Evolutionary conservation across 75 land plant genomes (phyloP).

Genomic region (Selaginella tamariscina): DNA sequence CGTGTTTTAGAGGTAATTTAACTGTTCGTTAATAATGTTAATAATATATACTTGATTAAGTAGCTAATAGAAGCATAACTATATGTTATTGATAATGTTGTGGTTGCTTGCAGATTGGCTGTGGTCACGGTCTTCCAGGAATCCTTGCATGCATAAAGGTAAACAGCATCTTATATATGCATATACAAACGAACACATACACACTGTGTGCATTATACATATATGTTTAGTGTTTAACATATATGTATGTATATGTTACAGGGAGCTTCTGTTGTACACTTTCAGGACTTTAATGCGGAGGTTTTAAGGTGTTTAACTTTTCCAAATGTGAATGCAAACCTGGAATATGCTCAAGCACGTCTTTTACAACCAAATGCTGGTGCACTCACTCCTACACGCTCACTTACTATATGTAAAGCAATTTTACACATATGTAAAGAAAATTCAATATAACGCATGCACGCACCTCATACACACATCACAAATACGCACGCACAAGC

Average conservation of each 20-base stretch:
- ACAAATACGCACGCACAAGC: too few species aligned
- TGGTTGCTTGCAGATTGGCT: constrained; percentile 57
- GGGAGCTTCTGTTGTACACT: constrained; percentile 78
- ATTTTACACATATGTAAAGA: too few species aligned
- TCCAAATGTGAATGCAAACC: constrained; percentile 61
- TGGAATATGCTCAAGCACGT: constrained; percentile 23
- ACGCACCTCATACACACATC: too few species aligned
- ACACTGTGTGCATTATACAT: too few species aligned
- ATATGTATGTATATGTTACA: constrained; percentile 10
- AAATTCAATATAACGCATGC: too few species aligned
- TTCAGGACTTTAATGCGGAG: constrained; percentile 96
- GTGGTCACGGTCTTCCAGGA: constrained; percentile 98
- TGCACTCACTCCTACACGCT: constrained; percentile 4
- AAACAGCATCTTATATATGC: too few species aligned
- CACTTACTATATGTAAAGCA: too few species aligned
- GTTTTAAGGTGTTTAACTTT: constrained; percentile 72
- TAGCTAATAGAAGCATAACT: too few species aligned
- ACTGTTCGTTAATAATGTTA: constrained; percentile 8
- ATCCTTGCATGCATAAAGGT: constrained; percentile 86
- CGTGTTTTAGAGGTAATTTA: constrained; percentile 76
- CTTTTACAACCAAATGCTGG: constrained; percentile 13
- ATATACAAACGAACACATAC: too few species aligned
- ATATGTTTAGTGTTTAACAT: too few species aligned
- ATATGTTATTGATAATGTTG: not conserved
- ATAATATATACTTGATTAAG: constrained; percentile 23